Percentiles rank a stretch among this genome's conserved stretches.
These are phyloP conservation scores for Paraphoma sp. DNA, from an alignment of 2,329 filamentous ascomycete species.

Conservation along the genomic window DNA sequence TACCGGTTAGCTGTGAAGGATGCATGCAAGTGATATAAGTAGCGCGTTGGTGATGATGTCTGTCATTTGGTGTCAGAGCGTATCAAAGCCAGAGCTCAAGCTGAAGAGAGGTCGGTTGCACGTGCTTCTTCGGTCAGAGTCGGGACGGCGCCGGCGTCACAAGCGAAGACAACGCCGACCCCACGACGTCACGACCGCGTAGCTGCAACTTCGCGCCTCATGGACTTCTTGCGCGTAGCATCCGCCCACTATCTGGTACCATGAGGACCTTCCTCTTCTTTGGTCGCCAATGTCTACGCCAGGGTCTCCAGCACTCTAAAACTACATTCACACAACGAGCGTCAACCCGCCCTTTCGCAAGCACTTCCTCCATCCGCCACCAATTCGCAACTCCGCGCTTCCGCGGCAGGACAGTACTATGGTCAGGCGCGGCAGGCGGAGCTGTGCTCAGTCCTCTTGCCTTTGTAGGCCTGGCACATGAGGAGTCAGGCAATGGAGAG, in stretches of 20 bases:
- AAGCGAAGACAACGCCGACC: slow-evolving; percentile 22
- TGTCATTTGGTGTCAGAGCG: too few species aligned
- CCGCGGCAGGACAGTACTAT: slow-evolving; percentile 37
- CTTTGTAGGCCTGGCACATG: slow-evolving; percentile 65
- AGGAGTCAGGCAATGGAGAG: slow-evolving; percentile 52
- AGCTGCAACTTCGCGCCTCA: slow-evolving; percentile 16
- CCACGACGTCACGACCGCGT: slow-evolving; percentile 26
- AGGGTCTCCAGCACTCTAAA: slow-evolving; percentile 39
- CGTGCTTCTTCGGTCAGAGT: slow-evolving; percentile 1
- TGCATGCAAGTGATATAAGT: too few species aligned
- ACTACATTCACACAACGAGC: slow-evolving; percentile 18
- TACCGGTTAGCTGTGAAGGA: too few species aligned
- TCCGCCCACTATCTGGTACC: slow-evolving; percentile 33
- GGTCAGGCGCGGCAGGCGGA: slow-evolving; percentile 41
- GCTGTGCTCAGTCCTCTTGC: slow-evolving; percentile 60
- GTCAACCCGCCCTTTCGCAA: slow-evolving; percentile 34
- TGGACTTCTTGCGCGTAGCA: slow-evolving; percentile 32
- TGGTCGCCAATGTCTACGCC: slow-evolving; percentile 58
- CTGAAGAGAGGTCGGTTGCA: background rate
- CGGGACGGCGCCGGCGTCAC: slow-evolving; percentile 17
- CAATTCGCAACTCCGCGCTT: slow-evolving; percentile 46
- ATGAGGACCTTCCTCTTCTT: slow-evolving; percentile 60
- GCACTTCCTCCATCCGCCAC: slow-evolving; percentile 35
- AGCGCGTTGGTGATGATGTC: too few species aligned
- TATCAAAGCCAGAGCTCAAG: background rate